Percentiles rank a stretch among this genome's conserved stretches.
These are phyloP conservation scores for Talaromyces sp. DNA, from an alignment of 2,329 filamentous ascomycete genomes.

Conservation along the genomic window DNA sequence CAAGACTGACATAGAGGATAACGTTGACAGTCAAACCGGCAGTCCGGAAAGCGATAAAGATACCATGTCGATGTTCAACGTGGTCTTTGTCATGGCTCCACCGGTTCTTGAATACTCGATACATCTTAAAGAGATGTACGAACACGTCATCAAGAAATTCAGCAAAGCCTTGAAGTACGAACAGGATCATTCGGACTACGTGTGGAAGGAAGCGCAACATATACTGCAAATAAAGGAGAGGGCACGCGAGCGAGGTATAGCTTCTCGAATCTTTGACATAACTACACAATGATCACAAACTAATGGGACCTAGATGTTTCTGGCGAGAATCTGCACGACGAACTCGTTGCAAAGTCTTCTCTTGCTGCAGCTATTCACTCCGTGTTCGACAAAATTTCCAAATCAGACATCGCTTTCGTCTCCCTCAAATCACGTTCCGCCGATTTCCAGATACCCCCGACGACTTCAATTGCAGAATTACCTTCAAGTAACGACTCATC, in stretches of 20 bases:
- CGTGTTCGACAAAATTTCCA: conserved; percentile 74
- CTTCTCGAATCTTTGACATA: neutral
- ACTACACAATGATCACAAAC: neutral
- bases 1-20: conserved; percentile 13
- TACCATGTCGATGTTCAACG: conserved; percentile 94
- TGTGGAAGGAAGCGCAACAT: conserved; percentile 83
- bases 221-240: conserved; percentile 79
- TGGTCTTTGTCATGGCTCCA: conserved; percentile 86
- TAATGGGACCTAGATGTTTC: conserved; percentile 29
- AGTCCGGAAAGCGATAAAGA: conserved; percentile 44
- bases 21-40: conserved; percentile 23
- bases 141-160: conserved; percentile 85
- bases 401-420: conserved; percentile 80
- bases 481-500: conserved; percentile 65
- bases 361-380: conserved; percentile 79
- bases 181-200: conserved; percentile 83
- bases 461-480: conserved; percentile 67
- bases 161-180: conserved; percentile 90
- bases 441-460: conserved; percentile 60
- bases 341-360: conserved; percentile 60
- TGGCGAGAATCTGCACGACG: conserved; percentile 38
- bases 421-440: conserved; percentile 65
- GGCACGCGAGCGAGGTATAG: conserved; percentile 59
- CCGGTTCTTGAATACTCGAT: conserved; percentile 70
- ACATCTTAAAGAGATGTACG: conserved; percentile 73